phyloP scores from a whole-genome alignment of 345 rosid species.

The Mallotus nudiflorus region DNA sequence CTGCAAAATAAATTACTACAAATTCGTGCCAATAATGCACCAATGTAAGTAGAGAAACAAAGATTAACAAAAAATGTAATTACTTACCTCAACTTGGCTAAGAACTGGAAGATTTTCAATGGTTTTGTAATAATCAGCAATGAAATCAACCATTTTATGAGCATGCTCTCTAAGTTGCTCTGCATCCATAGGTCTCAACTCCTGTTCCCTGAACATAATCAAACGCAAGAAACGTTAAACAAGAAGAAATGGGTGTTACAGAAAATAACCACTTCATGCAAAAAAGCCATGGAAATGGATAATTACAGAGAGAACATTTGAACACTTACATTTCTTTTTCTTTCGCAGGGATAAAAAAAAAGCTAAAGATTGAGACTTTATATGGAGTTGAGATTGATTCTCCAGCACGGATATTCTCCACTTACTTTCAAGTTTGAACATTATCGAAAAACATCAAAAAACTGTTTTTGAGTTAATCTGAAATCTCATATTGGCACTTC shows the following conservation, averaged over 20 bases:
- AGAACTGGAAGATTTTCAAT: conserved; percentile 82
- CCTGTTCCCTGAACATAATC: conserved; percentile 22
- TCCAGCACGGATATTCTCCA: too few relatives aligned
- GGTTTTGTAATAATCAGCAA: conserved; percentile 84
- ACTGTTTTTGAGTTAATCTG: too few relatives aligned
- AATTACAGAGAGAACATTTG: too few relatives aligned
- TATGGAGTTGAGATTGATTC: too few relatives aligned
- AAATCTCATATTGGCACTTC: too few relatives aligned
- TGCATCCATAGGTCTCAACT: conserved; percentile 33
- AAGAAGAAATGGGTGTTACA: background rate
- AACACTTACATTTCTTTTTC: background rate
- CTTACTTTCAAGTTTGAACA: too few relatives aligned
- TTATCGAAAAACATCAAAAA: too few relatives aligned
- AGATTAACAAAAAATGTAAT: background rate
- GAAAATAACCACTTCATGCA: background rate
- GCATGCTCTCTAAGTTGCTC: conserved; percentile 48
- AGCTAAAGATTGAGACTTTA: background rate
- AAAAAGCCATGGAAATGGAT: background rate
- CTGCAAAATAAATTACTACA: conserved; percentile 36
- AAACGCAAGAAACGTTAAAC: background rate
- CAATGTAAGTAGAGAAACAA: background rate
- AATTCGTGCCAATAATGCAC: background rate
- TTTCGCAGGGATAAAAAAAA: background rate
- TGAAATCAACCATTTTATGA: conserved; percentile 87
- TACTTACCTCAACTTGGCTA: conserved; percentile 61